Percentiles rank a stretch among this genome's conserved stretches.
phyloP scores from a whole-genome alignment of 1,284 basidiomycete species.

The Ganoderma multipileum region DNA sequence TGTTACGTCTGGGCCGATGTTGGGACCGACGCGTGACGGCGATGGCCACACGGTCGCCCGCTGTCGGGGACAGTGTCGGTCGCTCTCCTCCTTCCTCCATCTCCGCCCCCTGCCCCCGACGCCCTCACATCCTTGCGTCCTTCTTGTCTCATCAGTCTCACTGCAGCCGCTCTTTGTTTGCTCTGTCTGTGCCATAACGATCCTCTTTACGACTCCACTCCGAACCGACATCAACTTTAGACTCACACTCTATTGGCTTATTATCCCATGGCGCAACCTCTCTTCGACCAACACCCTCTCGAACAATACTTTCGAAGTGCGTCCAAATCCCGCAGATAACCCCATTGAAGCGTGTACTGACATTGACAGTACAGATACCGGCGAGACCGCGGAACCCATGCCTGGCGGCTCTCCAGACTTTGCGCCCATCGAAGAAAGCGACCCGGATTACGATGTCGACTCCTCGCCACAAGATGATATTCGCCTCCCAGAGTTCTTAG shows the following conservation, averaged over 20 bases:
- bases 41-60: not conserved
- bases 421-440: slow-evolving; percentile 24
- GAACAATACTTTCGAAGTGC: slow-evolving; percentile 75
- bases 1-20: not conserved
- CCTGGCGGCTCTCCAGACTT: slow-evolving; percentile 35
- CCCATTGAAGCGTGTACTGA: too few species aligned
- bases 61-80: not conserved
- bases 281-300: slow-evolving; percentile 80
- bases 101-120: slow-evolving; percentile 9
- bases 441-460: slow-evolving; percentile 9
- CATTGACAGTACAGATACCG: slow-evolving; percentile 51
- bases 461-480: slow-evolving; percentile 12
- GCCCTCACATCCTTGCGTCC: slow-evolving; percentile 14
- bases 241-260: slow-evolving; percentile 4
- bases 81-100: slow-evolving; percentile 13
- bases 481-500: slow-evolving; percentile 21
- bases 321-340: slow-evolving; percentile 29
- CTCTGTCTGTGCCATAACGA: slow-evolving; percentile 27
- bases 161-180: slow-evolving; percentile 29
- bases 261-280: slow-evolving; percentile 71
- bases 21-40: not conserved
- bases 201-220: slow-evolving; percentile 29
- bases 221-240: slow-evolving; percentile 10
- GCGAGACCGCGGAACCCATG: slow-evolving; percentile 49
- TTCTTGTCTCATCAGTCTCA: slow-evolving; percentile 30